These are phyloP conservation scores for Paxillus ammoniavirescens DNA, from an alignment of 768 basidiomycete genomes.

Conservation along the genomic window DNA sequence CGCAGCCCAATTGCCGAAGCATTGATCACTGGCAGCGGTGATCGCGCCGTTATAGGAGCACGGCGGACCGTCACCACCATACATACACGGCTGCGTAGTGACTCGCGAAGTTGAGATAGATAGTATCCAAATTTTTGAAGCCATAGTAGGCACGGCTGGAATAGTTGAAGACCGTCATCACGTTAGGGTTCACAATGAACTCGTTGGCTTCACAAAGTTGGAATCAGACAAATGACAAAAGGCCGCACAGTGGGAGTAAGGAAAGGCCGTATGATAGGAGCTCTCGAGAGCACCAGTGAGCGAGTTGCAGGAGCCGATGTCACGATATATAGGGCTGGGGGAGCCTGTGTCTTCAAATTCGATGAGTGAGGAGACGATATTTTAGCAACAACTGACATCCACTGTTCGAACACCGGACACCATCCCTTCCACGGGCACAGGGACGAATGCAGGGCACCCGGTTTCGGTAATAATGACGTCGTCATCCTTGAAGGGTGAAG, in stretches of 20 bases:
- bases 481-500: not conserved
- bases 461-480: slow-evolving; percentile 1
- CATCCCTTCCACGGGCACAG: not conserved
- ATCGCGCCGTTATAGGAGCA: not conserved
- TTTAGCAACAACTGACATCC: not conserved
- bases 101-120: not conserved
- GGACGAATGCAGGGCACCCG: not conserved
- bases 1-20: not conserved
- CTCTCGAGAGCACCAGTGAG: not conserved
- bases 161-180: not conserved
- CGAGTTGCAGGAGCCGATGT: not conserved
- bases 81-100: too few relatives aligned
- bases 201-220: not conserved
- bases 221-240: not conserved
- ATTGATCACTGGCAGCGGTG: not conserved
- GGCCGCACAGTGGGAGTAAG: not conserved
- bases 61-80: not conserved
- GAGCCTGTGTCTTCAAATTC: not conserved
- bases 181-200: not conserved
- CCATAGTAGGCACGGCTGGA: not conserved
- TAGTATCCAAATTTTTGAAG: not conserved
- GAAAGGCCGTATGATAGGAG: not conserved
- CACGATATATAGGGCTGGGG: not conserved
- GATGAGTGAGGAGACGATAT: not conserved
- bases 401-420: not conserved